These are phyloP conservation scores for Spirogloea muscicola DNA, from an alignment of 139 green algal species.

Conservation along the genomic window DNA sequence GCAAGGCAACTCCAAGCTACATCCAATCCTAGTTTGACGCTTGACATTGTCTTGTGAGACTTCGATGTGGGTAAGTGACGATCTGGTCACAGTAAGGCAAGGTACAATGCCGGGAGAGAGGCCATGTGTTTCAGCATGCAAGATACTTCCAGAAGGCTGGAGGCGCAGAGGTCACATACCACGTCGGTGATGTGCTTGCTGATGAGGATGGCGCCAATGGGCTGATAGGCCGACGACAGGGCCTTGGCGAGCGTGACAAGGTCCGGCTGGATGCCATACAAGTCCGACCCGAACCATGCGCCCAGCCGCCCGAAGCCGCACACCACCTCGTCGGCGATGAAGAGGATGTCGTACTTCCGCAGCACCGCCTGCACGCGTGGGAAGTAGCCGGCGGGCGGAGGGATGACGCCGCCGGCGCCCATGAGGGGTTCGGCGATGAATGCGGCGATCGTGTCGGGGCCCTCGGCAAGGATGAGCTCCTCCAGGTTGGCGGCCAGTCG, in stretches of 20 bases:
- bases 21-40: too few species aligned
- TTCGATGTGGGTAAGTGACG: too few species aligned
- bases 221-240: conserved; percentile 41
- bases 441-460: conserved; percentile 48
- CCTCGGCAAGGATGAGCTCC: conserved; percentile 42
- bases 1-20: too few species aligned
- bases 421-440: conserved; percentile 52
- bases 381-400: conserved; percentile 41
- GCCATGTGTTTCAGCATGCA: too few species aligned
- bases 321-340: conserved; percentile 51
- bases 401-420: conserved; percentile 51
- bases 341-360: conserved; percentile 51
- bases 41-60: too few species aligned
- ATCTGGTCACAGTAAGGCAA: too few species aligned
- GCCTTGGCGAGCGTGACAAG: conserved; percentile 45
- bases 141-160: too few species aligned
- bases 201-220: conserved; percentile 47
- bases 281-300: conserved; percentile 41
- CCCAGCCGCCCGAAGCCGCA: conserved; percentile 47
- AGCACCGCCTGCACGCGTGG: conserved; percentile 28
- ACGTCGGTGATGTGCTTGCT: conserved; percentile 27
- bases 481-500: conserved; percentile 47
- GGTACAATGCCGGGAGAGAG: too few species aligned
- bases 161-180: too few species aligned
- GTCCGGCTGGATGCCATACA: conserved; percentile 49